Base-by-base conservation (phyloP, 176 grass and related monocot genomes). In the Bromus sterilis region DNA sequence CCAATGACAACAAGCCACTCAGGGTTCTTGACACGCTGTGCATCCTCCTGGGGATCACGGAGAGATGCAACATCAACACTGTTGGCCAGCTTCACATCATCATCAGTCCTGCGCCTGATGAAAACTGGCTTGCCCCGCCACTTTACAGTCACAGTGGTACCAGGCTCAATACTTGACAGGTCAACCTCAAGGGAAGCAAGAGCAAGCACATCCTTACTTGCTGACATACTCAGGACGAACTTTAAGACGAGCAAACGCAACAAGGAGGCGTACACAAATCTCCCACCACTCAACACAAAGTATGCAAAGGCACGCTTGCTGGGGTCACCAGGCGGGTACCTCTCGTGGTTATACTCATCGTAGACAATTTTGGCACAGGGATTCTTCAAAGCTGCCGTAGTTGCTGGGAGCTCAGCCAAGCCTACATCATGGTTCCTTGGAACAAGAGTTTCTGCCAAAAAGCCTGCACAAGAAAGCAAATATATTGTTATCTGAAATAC, bases 91-190 rank as follows among this genome's bases (percentile, higher is more conserved):
- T 93, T 97, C 77, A 97, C 87, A 56, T 97, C 91, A 24, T 93
- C 91, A 29, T 93, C 94, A 74, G 94, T 97, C 46, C 94, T 89
- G 51, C 94, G 86, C 86, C 94, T 89, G 68, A 97, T 97, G 63
- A 97, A 97, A 12, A 97, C 94, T 14, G 94, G 94, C 86, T 97
- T 97, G 68, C 94, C 94, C 53, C 94, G 86, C 94, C 94, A 97
- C 88, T 97, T 97, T 49, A 97, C 94, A 6, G 94, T 97, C 28
- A 93, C 94, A 6, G 94, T 97, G 70, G 86, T 85, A 26, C 94
- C 94, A 9, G 94, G 88, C 56, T 97, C 94, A 68, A 97, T 97
- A 75, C 88, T 93, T 48, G 91, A 91, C 34, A 97, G 84, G 68
- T 97, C 94, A 16, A 97, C 94, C 64, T 97, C 94, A 67, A 97